Base-by-base conservation (phyloP, 768 basidiomycete genomes). In the Mycena crocata region DNA sequence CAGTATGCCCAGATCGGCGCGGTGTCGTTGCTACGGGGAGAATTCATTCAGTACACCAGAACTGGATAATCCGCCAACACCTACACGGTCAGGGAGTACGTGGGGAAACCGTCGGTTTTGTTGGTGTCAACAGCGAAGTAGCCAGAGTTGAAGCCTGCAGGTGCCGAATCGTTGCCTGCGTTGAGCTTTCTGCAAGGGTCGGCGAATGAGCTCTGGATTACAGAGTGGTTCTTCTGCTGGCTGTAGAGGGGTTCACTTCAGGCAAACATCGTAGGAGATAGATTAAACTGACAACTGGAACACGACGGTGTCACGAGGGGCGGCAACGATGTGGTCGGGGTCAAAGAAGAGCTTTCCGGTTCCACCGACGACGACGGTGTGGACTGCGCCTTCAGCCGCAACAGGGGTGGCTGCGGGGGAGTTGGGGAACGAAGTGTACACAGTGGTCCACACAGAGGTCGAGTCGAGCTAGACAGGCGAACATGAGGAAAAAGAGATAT, bases 161-260 rank as follows among this genome's bases (percentile, higher is more conserved):
- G 89, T 84, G 75, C 87, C 66, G 77, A 77, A 21, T 72, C 74
- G 45, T 79, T 81, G 64, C 78, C 79, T 32, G 71, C 77, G 61
- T 80, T 80, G 57, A 86, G 73, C 42, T 40, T 24, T 23, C 64
- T 77, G 81, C 56, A 79, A 77, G 79, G 60, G 54, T 85, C 83
- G 46, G 80, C 84, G 75, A 91, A 90, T 5, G 85, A 80, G 13
- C 87, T 86, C 76, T 90, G 88, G 24, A 88, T 88, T 26, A 88
- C 88, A 9, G 86, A 86, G 79, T 90, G 89, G 78, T 90, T 91
- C 84, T 90, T 90, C 74, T 83, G 81, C 59, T 85, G 85, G 85
- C 87, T 87, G 68, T 48, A 68, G 49, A 37, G 64, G 24, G 26
- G n/a, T 15, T 35, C 45, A 35, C 30, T 42, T 71, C 34, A 72